Base-by-base conservation (phyloP, 495 filamentous ascomycete genomes). In the Penicillium dipodomyicola region DNA sequence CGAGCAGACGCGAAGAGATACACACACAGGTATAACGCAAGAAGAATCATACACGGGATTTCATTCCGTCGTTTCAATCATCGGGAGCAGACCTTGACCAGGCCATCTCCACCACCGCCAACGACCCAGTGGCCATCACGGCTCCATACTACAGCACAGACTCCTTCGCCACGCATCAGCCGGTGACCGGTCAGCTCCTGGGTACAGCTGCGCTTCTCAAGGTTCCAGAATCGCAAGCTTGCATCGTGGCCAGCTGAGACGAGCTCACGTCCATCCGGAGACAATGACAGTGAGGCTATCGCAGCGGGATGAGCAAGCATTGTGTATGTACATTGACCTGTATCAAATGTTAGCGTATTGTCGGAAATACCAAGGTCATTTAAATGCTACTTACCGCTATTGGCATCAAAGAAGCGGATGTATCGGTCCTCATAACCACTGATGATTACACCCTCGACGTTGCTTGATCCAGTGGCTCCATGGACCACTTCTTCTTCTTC, bases 281-380 rank as follows among this genome's bases (percentile, higher is more conserved):
- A 94, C 29, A 98, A 82, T 0, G 89, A 92, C 15, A 98, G 83
- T 12, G 89, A 84, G 14, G 94, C 92, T 63, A 97, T 96, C 39
- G 94, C 85, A 4, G 91, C 87, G 2, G 93, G 90, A 67, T 98
- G 94, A 3, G 94, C 94, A 54, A 97, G 85, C 94, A 98, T 97
- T 61, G 86, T 92, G 72, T 97, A 98, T 15, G 95, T 96, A 77
- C 92, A 96, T 94, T 97, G 95, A 59, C 94, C 94, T 98, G 63
- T 11, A 49, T 17, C n/a, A 4, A 52, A 37, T 20, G 41, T 83
- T 69, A 78, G 76, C 62, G 57, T 48, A 25, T 39, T 29, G 37
- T 22, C 58, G n/a, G 30, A 20, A 8, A 37, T 39, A 35, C 10
- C 19, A 41, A 15, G 39, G 17, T 5, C n/a, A 29, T 33, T 1